These are phyloP conservation scores for Penicillium sp. DNA, from an alignment of 2,329 filamentous ascomycete genomes.

Conservation along the genomic window DNA sequence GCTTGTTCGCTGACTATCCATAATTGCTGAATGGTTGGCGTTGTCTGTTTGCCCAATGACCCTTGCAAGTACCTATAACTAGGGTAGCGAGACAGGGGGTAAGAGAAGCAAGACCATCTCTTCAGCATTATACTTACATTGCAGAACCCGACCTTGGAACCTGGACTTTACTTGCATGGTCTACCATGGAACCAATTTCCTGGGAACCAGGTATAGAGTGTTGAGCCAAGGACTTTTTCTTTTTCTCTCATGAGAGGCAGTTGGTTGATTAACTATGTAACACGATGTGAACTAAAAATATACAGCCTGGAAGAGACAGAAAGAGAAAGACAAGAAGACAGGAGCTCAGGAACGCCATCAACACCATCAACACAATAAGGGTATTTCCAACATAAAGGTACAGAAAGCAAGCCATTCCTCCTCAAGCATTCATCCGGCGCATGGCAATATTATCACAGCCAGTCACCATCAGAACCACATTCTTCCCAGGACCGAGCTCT, in stretches of 20 bases:
- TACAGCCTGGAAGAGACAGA: not conserved
- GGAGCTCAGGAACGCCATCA: not conserved
- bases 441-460: slow-evolving; percentile 22
- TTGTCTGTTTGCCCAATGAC: too few species aligned
- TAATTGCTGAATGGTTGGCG: too few species aligned
- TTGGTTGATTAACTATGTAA: not conserved
- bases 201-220: too few species aligned
- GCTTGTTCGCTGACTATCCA: too few species aligned
- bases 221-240: too few species aligned
- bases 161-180: not conserved
- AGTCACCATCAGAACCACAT: slow-evolving; percentile 26
- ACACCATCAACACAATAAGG: not conserved
- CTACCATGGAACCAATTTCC: too few species aligned
- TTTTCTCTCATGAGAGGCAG: not conserved
- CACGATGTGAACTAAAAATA: not conserved
- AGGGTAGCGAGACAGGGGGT: too few species aligned
- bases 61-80: too few species aligned
- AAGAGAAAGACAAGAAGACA: not conserved
- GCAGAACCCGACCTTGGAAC: not conserved
- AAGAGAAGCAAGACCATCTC: too few species aligned
- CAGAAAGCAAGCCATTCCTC: not conserved
- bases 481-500: slow-evolving; percentile 24
- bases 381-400: not conserved
- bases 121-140: not conserved
- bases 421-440: slow-evolving; percentile 12